These are phyloP conservation scores for Podospora conica DNA, from an alignment of 495 filamentous ascomycete species.

Conservation along the genomic window DNA sequence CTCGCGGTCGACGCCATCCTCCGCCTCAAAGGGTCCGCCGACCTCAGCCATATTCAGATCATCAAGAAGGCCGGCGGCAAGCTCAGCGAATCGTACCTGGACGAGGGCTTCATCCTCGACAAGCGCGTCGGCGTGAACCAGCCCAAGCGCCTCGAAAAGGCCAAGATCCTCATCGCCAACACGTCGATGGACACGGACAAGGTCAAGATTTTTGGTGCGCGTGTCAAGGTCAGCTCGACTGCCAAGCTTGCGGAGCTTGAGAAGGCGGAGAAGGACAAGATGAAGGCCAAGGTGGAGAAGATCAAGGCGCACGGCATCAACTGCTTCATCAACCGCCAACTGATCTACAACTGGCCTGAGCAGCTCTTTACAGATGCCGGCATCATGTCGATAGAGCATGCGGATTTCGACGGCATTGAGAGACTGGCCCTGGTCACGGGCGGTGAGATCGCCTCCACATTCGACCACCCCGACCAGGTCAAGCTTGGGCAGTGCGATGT, in stretches of 20 bases:
- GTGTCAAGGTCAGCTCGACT: slow-evolving; percentile 90
- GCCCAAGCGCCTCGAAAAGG: slow-evolving; percentile 93
- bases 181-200: slow-evolving; percentile 99
- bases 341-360: slow-evolving; percentile 99
- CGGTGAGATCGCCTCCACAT: slow-evolving; percentile 94
- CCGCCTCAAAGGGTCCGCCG: slow-evolving; percentile 82
- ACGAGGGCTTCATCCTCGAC: slow-evolving; percentile 97
- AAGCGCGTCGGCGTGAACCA: slow-evolving; percentile 99
- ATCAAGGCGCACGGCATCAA: slow-evolving; percentile 99
- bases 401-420: slow-evolving; percentile 97
- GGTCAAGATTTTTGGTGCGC: slow-evolving; percentile 97
- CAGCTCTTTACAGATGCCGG: slow-evolving; percentile 97
- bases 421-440: slow-evolving; percentile 90
- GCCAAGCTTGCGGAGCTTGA: slow-evolving; percentile 95
- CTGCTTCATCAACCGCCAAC: slow-evolving; percentile 97
- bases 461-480: slow-evolving; percentile 94
- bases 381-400: slow-evolving; percentile 97
- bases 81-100: slow-evolving; percentile 91
- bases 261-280: slow-evolving; percentile 97
- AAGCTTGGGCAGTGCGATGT: slow-evolving; percentile 92
- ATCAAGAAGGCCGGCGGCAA: slow-evolving; percentile 99
- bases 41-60: slow-evolving; percentile 96
- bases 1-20: slow-evolving; percentile 91
- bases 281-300: slow-evolving; percentile 96
- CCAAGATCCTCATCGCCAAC: slow-evolving; percentile 95